phyloP scores from a whole-genome alignment of 2,329 filamentous ascomycete species.

The Fusarium sp. region DNA sequence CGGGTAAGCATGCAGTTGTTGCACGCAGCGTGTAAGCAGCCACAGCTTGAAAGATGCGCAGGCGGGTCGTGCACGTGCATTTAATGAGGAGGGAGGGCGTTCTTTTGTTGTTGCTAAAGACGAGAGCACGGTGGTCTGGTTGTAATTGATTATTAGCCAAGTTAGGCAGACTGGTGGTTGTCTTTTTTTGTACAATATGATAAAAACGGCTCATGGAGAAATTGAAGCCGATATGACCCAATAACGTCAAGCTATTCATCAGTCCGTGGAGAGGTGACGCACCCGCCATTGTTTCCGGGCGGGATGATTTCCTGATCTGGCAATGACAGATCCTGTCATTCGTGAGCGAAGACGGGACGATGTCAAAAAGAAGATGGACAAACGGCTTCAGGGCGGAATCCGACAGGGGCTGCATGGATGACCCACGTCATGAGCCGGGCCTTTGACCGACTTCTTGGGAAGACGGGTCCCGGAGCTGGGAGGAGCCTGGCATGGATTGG shows the following conservation, averaged over 20 bases:
- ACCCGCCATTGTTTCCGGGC: slow-evolving; percentile 8
- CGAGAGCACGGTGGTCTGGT: slow-evolving; percentile 20
- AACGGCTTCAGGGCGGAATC: slow-evolving; percentile 27
- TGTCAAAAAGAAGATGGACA: slow-evolving; percentile 28
- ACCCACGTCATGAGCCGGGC: slow-evolving; percentile 33
- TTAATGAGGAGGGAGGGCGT: slow-evolving; percentile 44
- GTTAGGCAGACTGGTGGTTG: slow-evolving; percentile 21
- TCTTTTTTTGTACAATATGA: slow-evolving; percentile 39
- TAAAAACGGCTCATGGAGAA: slow-evolving; percentile 27
- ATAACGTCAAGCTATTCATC: neutral
- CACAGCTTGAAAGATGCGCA: slow-evolving; percentile 5
- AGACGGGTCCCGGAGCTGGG: slow-evolving; percentile 3
- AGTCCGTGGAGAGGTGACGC: slow-evolving; percentile 5
- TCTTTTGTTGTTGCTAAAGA: slow-evolving; percentile 32
- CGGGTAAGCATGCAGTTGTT: neutral
- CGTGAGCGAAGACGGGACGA: slow-evolving; percentile 18
- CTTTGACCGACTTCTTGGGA: slow-evolving; percentile 37
- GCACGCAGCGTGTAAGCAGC: neutral
- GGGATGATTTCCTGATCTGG: slow-evolving; percentile 39
- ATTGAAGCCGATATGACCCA: slow-evolving; percentile 23
- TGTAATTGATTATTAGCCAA: slow-evolving; percentile 40
- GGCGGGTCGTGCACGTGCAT: slow-evolving; percentile 19
- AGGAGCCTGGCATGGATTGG: slow-evolving; percentile 10
- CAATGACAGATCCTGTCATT: slow-evolving; percentile 17
- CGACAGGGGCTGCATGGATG: slow-evolving; percentile 37